Base-by-base conservation (phyloP, 78 protist species). In the Neovahlkampfia damariscottae region DNA sequence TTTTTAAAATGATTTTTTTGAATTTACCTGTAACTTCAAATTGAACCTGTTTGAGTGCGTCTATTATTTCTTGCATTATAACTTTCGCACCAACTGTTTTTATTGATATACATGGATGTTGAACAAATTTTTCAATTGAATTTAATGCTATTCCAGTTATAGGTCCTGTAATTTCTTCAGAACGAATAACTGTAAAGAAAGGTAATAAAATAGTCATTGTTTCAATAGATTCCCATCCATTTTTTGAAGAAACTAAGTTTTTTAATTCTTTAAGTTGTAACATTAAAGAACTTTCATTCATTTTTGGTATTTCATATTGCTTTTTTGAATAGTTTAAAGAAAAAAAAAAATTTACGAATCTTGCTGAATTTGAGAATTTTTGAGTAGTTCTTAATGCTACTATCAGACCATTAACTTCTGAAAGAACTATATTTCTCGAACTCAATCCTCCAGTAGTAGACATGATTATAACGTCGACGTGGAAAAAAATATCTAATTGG, bases 1-100 rank as follows among this genome's bases (percentile, higher is more conserved):
- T n/a, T n/a, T n/a, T n/a, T n/a, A n/a, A n/a, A n/a, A n/a, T n/a
- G n/a, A n/a, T n/a, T n/a, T n/a, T n/a, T n/a, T n/a, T n/a, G n/a
- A n/a, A n/a, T n/a, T n/a, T n/a, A n/a, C n/a, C n/a, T 0, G 98
- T 91, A 30, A 84, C 89, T 77, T 88, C 94, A 76, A 91, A 94
- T 32, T 86, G 78, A 71, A 94, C 86, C 66, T 89, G 84, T 31
- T 94, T 82, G 34, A 86, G 95, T 0, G 90, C 85, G 3, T 84
- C 68, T 19, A 86, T 89, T n/a, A 91, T 85, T 8, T 8, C 31
- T 9, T 36, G 27, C 29, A 89, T 59, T 19, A 66, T 19, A n/a
- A 50, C 19, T 19, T 50, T 50, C 19, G 62, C 62, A 19, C 62
- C 62, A n/a, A n/a, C 34, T 50, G 62, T 83, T 38, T n/a, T 78